phyloP scores from a whole-genome alignment of 768 basidiomycete genomes.

The Lactifluus hygrophoroides region DNA sequence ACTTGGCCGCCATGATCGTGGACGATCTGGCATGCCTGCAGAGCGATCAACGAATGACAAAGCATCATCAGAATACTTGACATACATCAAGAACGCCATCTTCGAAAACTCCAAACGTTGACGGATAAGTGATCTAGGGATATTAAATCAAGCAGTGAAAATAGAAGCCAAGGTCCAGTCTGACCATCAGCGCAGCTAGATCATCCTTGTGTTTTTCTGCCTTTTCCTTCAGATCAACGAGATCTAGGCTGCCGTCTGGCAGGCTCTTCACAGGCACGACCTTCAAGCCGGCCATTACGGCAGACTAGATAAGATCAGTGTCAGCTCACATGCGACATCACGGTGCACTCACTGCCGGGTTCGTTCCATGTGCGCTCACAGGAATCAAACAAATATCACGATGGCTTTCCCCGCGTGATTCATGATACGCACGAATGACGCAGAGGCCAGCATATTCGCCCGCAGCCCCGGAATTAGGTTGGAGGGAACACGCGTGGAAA shows the following conservation, averaged over 20 bases:
- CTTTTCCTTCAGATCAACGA: conserved; percentile 77
- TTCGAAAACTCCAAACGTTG: conserved; percentile 97
- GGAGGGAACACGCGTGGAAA: conserved; percentile 93
- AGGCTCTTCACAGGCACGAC: conserved; percentile 93
- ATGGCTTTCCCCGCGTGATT: conserved; percentile 75
- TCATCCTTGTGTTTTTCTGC: conserved; percentile 87
- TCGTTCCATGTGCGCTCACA: conserved; percentile 94
- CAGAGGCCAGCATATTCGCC: conserved; percentile 96
- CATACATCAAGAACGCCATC: conserved; percentile 70
- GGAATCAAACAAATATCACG: conserved; percentile 92
- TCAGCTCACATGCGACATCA: not conserved
- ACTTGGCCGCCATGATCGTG: conserved; percentile 96
- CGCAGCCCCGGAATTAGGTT: conserved; percentile 97
- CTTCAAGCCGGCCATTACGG: conserved; percentile 94
- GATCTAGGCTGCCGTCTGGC: conserved; percentile 80
- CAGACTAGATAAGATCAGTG: conserved; percentile 51
- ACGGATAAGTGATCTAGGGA: conserved; percentile 84
- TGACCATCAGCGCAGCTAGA: conserved; percentile 91
- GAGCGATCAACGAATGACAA: conserved; percentile 1
- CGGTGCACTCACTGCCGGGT: conserved; percentile 71
- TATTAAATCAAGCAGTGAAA: conserved; percentile 11
- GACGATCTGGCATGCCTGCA: conserved; percentile 82
- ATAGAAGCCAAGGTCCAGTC: not conserved
- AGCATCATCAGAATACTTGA: not conserved
- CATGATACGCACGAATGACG: conserved; percentile 91